These are phyloP conservation scores for Penstemon davidsonii DNA, from an alignment of 257 asterid genomes.

Conservation along the genomic window DNA sequence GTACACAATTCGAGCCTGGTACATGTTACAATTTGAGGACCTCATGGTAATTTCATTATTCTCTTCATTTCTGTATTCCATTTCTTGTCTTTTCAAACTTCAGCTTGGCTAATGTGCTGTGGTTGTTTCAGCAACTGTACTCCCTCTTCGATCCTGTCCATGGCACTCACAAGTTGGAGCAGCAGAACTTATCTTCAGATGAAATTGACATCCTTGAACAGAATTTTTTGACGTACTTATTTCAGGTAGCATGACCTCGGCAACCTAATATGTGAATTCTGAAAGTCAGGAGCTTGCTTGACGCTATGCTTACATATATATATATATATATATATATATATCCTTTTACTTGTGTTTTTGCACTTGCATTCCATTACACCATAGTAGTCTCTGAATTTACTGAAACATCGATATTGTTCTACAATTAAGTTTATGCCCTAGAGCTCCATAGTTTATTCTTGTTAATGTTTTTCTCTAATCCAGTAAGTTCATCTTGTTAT, in stretches of 20 bases:
- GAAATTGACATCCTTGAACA: conserved; percentile 88
- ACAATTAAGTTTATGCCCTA: not conserved
- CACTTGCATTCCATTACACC: conserved; percentile 5
- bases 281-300: conserved; percentile 18
- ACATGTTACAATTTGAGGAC: conserved; percentile 93
- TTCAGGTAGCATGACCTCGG: conserved; percentile 55
- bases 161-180: conserved; percentile 84
- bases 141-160: conserved; percentile 93
- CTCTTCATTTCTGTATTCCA: not conserved
- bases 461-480: conserved; percentile 7
- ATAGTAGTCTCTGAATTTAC: no score
- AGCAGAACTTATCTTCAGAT: conserved; percentile 72
- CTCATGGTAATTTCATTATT: conserved; percentile 65
- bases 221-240: conserved; percentile 77
- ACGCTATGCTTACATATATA: conserved; percentile 14
- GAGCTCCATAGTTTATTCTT: conserved; percentile 23
- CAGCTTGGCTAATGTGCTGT: conserved; percentile 9
- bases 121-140: conserved; percentile 79
- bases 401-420: conserved; percentile 13
- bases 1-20: conserved; percentile 97
- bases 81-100: not conserved
- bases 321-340: not conserved
- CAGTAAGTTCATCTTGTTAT: conserved; percentile 10
- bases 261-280: conserved; percentile 4
- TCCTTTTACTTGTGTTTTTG: not conserved